Conservation (phyloP, 108 stramenopile species). For the Skeletonema tropicum region DNA sequence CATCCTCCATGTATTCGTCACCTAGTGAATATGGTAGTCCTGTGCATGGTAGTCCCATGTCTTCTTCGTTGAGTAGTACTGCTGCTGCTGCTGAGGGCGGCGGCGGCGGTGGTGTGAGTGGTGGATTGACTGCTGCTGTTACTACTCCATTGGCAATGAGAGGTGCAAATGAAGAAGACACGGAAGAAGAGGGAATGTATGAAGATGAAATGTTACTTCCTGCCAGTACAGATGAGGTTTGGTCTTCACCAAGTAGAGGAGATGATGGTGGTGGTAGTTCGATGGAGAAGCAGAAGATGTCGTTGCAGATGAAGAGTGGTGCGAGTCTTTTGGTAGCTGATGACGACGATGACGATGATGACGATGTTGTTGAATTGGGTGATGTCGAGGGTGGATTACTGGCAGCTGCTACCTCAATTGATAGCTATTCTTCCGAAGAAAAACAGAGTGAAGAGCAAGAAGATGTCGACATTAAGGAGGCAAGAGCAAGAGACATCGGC, state of each 20-base stretch:
- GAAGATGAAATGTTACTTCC: background rate
- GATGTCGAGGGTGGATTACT: no score
- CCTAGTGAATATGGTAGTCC: background rate
- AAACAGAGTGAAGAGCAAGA: background rate
- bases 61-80: background rate
- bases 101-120: no score
- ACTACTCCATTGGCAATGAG: background rate
- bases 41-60: background rate
- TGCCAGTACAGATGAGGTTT: background rate
- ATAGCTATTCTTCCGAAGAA: background rate
- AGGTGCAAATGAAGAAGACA: background rate
- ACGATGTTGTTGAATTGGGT: no score
- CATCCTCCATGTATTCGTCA: background rate
- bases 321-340: no score
- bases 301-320: background rate
- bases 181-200: background rate
- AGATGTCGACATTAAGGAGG: background rate
- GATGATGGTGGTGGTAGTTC: background rate
- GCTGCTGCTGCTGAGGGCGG: no score
- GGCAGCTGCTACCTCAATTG: no score
- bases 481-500: background rate
- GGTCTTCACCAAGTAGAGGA: background rate
- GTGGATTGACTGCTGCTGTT: no score
- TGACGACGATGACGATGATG: background rate
- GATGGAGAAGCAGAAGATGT: background rate